phyloP scores from a whole-genome alignment of 805 yeast species.

The Candida awuae region DNA sequence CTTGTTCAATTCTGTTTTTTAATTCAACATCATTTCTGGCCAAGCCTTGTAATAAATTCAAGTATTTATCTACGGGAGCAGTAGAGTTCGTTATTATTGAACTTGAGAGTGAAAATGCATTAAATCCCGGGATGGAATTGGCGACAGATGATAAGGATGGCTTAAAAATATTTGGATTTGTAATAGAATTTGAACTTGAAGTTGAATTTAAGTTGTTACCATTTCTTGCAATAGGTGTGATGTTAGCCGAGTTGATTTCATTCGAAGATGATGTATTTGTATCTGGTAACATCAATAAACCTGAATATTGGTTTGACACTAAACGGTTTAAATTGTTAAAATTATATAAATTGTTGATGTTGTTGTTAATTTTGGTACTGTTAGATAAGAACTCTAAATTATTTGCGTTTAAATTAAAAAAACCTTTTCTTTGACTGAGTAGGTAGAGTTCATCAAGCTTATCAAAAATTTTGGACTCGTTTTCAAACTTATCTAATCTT shows the following conservation, averaged over 20 bases:
- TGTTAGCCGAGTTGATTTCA: background rate
- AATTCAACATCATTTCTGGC: constrained; percentile 29
- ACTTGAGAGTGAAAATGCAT: constrained; percentile 6
- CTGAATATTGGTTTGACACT: constrained; percentile 22
- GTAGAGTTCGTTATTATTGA: constrained; percentile 9
- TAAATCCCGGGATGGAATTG: constrained; percentile 15
- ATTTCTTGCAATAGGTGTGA: background rate
- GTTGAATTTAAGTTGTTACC: background rate
- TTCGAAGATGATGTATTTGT: constrained; percentile 3
- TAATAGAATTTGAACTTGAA: no score
- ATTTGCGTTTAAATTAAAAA: constrained; percentile 24
- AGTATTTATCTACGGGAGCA: constrained; percentile 23
- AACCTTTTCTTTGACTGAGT: constrained; percentile 28
- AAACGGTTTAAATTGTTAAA: constrained; percentile 22
- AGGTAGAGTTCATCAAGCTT: constrained; percentile 26
- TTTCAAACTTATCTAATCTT: constrained; percentile 25
- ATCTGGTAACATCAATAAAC: constrained; percentile 17
- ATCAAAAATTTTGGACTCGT: constrained; percentile 21
- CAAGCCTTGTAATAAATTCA: constrained; percentile 21
- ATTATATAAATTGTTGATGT: constrained; percentile 22
- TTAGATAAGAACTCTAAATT: constrained; percentile 27
- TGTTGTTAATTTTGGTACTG: constrained; percentile 16
- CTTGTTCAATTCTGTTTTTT: constrained; percentile 20
- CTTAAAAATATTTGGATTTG: constrained; percentile 10
- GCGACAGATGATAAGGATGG: constrained; percentile 13